phyloP scores from a whole-genome alignment of 1,284 basidiomycete genomes.

The Termitomyces sp. region DNA sequence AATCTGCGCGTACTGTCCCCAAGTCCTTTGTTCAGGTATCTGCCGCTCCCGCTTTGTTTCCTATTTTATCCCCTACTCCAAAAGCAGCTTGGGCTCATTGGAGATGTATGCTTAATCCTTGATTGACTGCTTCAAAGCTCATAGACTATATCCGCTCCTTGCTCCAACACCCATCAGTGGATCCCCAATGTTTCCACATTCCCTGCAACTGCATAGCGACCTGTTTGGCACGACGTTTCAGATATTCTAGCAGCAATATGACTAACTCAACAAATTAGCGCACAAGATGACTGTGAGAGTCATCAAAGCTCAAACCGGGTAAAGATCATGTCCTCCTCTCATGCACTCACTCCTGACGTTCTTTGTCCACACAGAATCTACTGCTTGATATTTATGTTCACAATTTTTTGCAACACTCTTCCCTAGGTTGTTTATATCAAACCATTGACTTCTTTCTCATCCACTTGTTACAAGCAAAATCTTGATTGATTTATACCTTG shows the following conservation, averaged over 20 bases:
- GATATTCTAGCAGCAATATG: not conserved
- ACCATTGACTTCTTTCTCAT: too few species aligned
- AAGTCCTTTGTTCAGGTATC: not conserved
- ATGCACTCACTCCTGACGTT: too few species aligned
- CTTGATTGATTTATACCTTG: too few species aligned
- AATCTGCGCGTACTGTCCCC: not conserved
- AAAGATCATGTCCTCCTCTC: too few species aligned
- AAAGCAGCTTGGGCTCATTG: constrained; percentile 14
- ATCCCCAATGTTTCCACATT: constrained; percentile 4
- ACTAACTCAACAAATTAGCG: not conserved
- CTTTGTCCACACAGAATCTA: too few species aligned
- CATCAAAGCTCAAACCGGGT: too few species aligned
- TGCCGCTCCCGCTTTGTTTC: not conserved
- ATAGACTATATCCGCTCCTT: constrained; percentile 2
- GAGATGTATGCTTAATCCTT: constrained; percentile 4
- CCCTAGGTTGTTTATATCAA: too few species aligned
- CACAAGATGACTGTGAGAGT: too few species aligned
- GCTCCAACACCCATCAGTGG: constrained; percentile 11
- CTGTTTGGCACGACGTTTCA: not conserved
- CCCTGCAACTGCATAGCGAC: not conserved
- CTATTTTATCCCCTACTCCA: not conserved
- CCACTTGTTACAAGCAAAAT: too few species aligned
- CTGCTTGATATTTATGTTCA: too few species aligned
- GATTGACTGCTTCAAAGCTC: not conserved
- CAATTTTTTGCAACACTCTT: too few species aligned